Percentiles rank a stretch among this genome's conserved stretches.
Evolutionary conservation across 2,329 filamentous ascomycete genomes (phyloP).

Genomic region (Fusarium dimerum): DNA sequence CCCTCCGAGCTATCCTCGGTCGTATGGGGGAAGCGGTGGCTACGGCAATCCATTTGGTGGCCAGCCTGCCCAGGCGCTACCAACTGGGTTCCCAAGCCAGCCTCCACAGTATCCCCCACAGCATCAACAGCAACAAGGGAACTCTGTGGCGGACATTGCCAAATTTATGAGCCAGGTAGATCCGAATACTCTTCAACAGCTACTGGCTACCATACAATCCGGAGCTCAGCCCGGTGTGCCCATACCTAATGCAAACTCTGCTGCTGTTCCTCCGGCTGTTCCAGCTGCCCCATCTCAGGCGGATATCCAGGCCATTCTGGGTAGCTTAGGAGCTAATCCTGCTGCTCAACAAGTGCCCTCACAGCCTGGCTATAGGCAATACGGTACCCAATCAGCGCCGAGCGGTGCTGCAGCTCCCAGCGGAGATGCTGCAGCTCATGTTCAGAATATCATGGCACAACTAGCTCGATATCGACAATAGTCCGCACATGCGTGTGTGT

Average conservation of each 20-base stretch:
- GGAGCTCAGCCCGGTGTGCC: constrained; percentile 12
- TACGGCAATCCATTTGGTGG: constrained; percentile 36
- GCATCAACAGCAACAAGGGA: constrained; percentile 30
- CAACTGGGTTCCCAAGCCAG: constrained; percentile 28
- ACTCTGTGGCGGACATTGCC: constrained; percentile 54
- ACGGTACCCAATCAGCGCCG: constrained; percentile 32
- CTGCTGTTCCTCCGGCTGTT: constrained; percentile 16
- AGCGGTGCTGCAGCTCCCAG: constrained; percentile 29
- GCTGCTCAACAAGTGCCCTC: constrained; percentile 23
- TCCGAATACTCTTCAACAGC: constrained; percentile 67
- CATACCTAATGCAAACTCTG: background rate
- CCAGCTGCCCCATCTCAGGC: constrained; percentile 33
- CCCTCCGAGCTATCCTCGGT: constrained; percentile 32
- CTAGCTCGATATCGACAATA: constrained; percentile 65
- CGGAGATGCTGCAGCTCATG: constrained; percentile 49
- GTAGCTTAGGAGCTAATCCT: constrained; percentile 37
- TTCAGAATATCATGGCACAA: constrained; percentile 76
- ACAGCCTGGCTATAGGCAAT: constrained; percentile 32
- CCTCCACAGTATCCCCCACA: constrained; percentile 38
- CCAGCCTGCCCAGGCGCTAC: constrained; percentile 31
- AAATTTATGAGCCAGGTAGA: constrained; percentile 69
- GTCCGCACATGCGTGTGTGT: background rate
- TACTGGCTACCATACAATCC: constrained; percentile 61
- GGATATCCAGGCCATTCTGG: constrained; percentile 50
- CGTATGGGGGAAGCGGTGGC: constrained; percentile 27